Evolutionary conservation across 148 eudicot species (phyloP).

Genomic region (Rhododendron ovatum): DNA sequence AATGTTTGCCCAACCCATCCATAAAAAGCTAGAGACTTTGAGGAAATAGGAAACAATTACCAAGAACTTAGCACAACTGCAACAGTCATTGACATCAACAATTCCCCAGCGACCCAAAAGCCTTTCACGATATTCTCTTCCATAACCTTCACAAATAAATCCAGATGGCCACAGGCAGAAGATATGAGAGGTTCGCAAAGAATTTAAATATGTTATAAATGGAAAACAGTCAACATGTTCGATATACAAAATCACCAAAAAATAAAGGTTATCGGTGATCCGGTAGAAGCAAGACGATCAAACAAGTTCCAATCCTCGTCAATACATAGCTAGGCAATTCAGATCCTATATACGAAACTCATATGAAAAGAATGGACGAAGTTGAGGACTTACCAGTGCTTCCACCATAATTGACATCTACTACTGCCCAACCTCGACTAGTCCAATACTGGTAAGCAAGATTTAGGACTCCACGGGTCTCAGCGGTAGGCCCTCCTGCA

Average conservation of each 20-base stretch:
- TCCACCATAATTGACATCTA: constrained; percentile 97
- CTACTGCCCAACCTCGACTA: constrained; percentile 97
- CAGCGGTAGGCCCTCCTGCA: constrained; percentile 90
- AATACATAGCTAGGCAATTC: not conserved
- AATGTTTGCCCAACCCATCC: not conserved
- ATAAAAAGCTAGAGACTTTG: not conserved
- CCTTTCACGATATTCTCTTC: constrained; percentile 84
- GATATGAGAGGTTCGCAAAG: not conserved
- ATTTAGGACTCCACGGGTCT: constrained; percentile 72
- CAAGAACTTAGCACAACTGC: constrained; percentile 91
- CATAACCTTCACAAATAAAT: constrained; percentile 60
- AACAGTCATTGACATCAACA: constrained; percentile 88
- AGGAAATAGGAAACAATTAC: constrained; percentile 26
- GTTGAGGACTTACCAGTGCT: constrained; percentile 62
- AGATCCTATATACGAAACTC: not conserved
- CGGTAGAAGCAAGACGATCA: not conserved
- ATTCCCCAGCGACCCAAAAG: constrained; percentile 74
- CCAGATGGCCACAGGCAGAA: not conserved
- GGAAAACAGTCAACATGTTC: not conserved
- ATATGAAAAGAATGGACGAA: not conserved
- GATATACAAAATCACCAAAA: not conserved
- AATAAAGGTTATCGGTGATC: not conserved
- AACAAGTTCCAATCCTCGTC: not conserved
- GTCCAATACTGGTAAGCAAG: constrained; percentile 90
- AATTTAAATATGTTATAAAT: not conserved